Evolutionary conservation across 371 early-diverging fungal genomes (phyloP), one percentile per base, ranked within the genome.

Genomic region (Lichtheimia corymbifera): DNA sequence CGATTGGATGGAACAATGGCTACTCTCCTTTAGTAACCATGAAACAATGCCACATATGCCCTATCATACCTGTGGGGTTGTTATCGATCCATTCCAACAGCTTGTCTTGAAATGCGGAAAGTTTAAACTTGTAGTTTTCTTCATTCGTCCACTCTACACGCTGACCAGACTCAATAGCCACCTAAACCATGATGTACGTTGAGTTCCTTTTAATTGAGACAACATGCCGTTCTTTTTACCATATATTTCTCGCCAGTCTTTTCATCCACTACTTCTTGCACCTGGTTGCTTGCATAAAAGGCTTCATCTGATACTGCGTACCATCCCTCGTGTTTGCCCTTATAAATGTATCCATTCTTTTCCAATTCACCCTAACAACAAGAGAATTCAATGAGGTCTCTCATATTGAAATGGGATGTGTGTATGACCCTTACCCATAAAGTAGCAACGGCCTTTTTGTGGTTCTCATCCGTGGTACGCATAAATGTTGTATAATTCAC

Each of bases 291-390:
- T 0, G 94, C 79, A 64, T 94, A 94, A 67, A 95, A 98, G 0
- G 95, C 92, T 75, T 98, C 98, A 66, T 98, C 98, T 2, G 96
- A 94, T 1, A 96, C 87, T 4, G 93, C 90, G 76, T 98, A 98
- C 96, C 97, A 98, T 15, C 98, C 98, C 53, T 90, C 87, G 62
- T 97, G 95, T 18, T 74, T 73, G 18, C 95, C 97, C 71, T 93
- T 94, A 76, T 97, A 97, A 20, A 98, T 90, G 62, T 86, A 86
- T 4, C 94, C 96, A n/a, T 73, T 79, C 5, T 83, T 74, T 28
- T 80, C 75, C 15, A 97, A 74, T 54, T 58, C 53, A 41, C 80
- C 71, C 96, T 90, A 50, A 5, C 15, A 49, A 11, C 2, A 12
- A 13, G 42, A 44, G 11, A 35, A 44, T 20, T 30, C 22, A 47